phyloP scores from a whole-genome alignment of 2,329 filamentous ascomycete species.

The Trichoderma harzianum region DNA sequence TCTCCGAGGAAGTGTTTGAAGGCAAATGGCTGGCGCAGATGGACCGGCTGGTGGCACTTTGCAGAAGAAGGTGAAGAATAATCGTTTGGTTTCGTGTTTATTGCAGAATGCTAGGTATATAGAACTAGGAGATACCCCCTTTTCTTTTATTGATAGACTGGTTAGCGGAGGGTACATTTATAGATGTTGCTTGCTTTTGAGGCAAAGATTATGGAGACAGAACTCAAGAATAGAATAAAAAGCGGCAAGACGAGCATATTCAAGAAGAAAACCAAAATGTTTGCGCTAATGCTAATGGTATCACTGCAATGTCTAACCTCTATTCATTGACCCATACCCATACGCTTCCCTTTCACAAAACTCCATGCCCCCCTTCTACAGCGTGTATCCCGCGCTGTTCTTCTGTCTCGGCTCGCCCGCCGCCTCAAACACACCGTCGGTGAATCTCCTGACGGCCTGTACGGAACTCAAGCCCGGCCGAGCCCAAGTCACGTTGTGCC shows the following conservation, averaged over 20 bases:
- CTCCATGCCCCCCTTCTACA: constrained; percentile 26
- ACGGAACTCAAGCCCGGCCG: constrained; percentile 62
- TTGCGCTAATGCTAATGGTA: constrained; percentile 4
- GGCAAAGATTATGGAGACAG: background rate
- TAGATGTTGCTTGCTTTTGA: background rate
- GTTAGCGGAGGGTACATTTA: background rate
- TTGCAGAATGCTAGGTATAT: constrained; percentile 24
- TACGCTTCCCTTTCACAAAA: background rate
- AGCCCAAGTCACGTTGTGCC: constrained; percentile 72
- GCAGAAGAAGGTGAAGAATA: constrained; percentile 20
- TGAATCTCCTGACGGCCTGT: constrained; percentile 61
- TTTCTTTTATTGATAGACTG: constrained; percentile 20
- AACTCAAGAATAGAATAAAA: background rate
- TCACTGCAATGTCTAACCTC: background rate
- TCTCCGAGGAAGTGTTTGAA: constrained; percentile 83
- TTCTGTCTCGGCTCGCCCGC: constrained; percentile 71
- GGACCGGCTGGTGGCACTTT: constrained; percentile 61
- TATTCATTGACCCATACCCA: background rate
- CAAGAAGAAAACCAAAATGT: background rate
- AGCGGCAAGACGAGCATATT: background rate
- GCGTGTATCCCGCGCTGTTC: constrained; percentile 62
- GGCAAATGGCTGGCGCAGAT: constrained; percentile 74
- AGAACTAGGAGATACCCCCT: constrained; percentile 38
- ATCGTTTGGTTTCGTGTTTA: background rate
- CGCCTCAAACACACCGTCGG: constrained; percentile 71